Conservation (phyloP, 441 rosid genomes). For the Pelargonium cotyledonis region DNA sequence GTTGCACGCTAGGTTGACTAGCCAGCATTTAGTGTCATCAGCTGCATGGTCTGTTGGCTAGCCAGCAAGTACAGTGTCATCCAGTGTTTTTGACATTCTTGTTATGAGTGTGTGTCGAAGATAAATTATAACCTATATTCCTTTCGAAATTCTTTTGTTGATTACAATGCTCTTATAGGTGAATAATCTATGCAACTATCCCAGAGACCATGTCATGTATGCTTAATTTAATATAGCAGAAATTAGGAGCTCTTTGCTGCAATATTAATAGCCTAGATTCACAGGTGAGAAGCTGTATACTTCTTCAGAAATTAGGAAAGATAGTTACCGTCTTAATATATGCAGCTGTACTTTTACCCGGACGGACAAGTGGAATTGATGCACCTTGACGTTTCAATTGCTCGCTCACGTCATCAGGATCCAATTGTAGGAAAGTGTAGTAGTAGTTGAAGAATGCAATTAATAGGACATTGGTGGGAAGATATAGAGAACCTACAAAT, state of each 20-base stretch:
- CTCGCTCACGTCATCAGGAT: constrained; percentile 95
- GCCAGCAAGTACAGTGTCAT: no score
- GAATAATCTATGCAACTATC: no score
- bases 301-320: neutral
- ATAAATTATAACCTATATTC: no score
- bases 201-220: no score
- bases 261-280: neutral
- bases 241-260: neutral
- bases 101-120: no score
- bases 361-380: constrained; percentile 91
- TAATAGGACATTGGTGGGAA: constrained; percentile 81
- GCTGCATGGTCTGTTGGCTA: no score
- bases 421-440: constrained; percentile 96
- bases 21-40: no score
- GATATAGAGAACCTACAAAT: constrained; percentile 75
- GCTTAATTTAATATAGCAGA: no score
- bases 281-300: neutral
- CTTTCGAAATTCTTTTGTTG: no score
- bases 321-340: constrained; percentile 68
- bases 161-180: no score
- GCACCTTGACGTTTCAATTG: constrained; percentile 97
- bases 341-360: constrained; percentile 91
- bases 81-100: no score
- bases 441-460: constrained; percentile 98
- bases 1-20: no score